Conservation (phyloP, 192 early-diverging fungal species). For the Geosiphon pyriformis region DNA sequence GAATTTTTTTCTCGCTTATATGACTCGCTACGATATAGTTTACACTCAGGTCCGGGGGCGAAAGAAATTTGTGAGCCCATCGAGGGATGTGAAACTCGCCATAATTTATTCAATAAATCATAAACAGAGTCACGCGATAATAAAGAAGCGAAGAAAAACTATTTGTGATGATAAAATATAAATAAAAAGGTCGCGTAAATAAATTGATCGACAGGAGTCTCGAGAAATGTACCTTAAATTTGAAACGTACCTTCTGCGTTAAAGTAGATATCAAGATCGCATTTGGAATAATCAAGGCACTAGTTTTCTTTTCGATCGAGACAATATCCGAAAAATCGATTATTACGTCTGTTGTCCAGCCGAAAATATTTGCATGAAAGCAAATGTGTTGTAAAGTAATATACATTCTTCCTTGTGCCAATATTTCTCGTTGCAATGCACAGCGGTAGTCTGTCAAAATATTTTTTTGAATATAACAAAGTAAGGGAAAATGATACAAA, state of each 20-base stretch:
- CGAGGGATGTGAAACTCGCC: slow-evolving; percentile 43
- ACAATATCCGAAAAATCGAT: slow-evolving; percentile 75
- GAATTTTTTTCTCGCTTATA: neutral
- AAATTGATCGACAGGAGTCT: neutral
- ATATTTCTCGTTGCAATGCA: slow-evolving; percentile 83
- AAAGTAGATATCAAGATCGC: slow-evolving; percentile 72
- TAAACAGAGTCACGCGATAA: slow-evolving; percentile 76
- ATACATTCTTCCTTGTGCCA: slow-evolving; percentile 83
- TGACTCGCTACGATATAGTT: slow-evolving; percentile 17
- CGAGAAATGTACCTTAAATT: no score
- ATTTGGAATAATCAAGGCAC: slow-evolving; percentile 82
- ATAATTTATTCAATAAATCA: slow-evolving; percentile 64
- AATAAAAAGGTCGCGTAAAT: neutral
- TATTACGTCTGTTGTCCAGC: slow-evolving; percentile 77
- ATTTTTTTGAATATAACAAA: neutral
- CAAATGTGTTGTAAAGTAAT: slow-evolving; percentile 73
- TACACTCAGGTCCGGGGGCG: no score
- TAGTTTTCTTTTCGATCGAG: slow-evolving; percentile 80
- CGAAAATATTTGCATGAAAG: slow-evolving; percentile 89
- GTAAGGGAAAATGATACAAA: neutral
- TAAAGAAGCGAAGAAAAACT: slow-evolving; percentile 83
- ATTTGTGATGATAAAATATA: neutral
- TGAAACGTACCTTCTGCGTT: slow-evolving; percentile 47
- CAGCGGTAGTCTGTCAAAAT: slow-evolving; percentile 66
- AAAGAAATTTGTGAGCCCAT: slow-evolving; percentile 20